Base-by-base conservation (phyloP, 768 basidiomycete genomes). In the Asterophora parasitica region DNA sequence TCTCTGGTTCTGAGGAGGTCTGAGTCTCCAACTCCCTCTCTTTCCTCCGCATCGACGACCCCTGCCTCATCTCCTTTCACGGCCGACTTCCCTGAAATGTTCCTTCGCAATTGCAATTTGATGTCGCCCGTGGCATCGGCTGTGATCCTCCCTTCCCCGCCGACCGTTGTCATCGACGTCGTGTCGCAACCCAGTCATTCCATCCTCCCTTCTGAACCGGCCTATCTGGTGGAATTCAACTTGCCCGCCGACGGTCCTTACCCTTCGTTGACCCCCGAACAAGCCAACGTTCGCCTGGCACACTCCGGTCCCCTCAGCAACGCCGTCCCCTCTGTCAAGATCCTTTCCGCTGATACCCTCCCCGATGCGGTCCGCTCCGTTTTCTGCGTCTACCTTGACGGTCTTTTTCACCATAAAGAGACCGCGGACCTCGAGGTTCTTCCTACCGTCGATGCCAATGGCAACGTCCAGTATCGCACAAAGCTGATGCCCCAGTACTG, bases 401-500 rank as follows among this genome's bases (percentile, higher is more conserved):
- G 55, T 33, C 42, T 34, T 5, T 48, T 58, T 20, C 48, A 57
- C 8, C 55, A 63, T 51, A 54, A 58, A 15, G 64, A 65, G 49
- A 46, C 51, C 7, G 56, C 63, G 16, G 51, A 48, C 3, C 38
- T 64, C 10, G 41, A 50, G 38, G 49, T 48, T 2, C 31, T 52
- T 4, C 50, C 51, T 7, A 38, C 44, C 20, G 19, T 42, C 11
- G 33, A 47, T 20, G 16, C 12, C 16, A 51, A 42, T 4, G 44
- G 49, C 11, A 23, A 27, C 10, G 32, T 31, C 15, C 50, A 38
- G 30, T 61, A 61, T 45, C 47, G 50, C 28, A 53, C 57, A 4
- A 44, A 46, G 11, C 35, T 65, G 26, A 49, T 64, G 17, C 64
- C 64, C 26, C 34, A 43, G 13, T 63, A 52, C 28, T 65, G 64